These are phyloP conservation scores for Candida palmyrensis DNA, from an alignment of 805 yeast species.

Conservation along the genomic window DNA sequence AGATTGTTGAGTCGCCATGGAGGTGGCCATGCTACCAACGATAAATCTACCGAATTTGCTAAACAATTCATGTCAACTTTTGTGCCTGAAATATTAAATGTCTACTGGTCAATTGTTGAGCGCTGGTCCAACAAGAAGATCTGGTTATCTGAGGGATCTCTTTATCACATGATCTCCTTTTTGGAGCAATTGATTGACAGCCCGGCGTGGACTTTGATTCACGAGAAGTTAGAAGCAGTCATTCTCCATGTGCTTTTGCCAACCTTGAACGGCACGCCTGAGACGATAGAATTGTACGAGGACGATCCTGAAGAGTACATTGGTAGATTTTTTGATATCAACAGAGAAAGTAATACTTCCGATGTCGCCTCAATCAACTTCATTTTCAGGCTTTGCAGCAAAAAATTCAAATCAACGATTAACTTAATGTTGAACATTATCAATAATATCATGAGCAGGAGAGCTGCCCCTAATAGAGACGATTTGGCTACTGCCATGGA, in stretches of 20 bases:
- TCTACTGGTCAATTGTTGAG: conserved; percentile 41
- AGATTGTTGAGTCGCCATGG: conserved; percentile 39
- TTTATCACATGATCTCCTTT: conserved; percentile 39
- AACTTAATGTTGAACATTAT: conserved; percentile 24
- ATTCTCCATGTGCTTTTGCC: conserved; percentile 37
- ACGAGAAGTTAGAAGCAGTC: conserved; percentile 37
- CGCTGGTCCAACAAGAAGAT: conserved; percentile 32
- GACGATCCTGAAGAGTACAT: conserved; percentile 43
- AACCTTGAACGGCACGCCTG: conserved; percentile 32
- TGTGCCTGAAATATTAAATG: conserved; percentile 37
- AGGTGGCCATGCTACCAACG: conserved; percentile 34
- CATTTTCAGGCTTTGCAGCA: conserved; percentile 31
- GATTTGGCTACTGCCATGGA: conserved; percentile 27
- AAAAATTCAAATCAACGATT: conserved; percentile 35
- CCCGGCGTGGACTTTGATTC: conserved; percentile 31
- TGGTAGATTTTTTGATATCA: conserved; percentile 41
- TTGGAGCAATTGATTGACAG: conserved; percentile 38
- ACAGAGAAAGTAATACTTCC: conserved; percentile 42
- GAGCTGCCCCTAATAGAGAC: conserved; percentile 21
- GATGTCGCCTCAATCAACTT: conserved; percentile 49
- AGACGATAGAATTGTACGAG: conserved; percentile 37
- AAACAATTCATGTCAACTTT: conserved; percentile 27
- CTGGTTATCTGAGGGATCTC: conserved; percentile 37
- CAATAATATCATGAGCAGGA: conserved; percentile 29
- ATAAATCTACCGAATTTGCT: conserved; percentile 26